phyloP scores from a whole-genome alignment of 2,329 filamentous ascomycete species.

The Didymella keratinophila region DNA sequence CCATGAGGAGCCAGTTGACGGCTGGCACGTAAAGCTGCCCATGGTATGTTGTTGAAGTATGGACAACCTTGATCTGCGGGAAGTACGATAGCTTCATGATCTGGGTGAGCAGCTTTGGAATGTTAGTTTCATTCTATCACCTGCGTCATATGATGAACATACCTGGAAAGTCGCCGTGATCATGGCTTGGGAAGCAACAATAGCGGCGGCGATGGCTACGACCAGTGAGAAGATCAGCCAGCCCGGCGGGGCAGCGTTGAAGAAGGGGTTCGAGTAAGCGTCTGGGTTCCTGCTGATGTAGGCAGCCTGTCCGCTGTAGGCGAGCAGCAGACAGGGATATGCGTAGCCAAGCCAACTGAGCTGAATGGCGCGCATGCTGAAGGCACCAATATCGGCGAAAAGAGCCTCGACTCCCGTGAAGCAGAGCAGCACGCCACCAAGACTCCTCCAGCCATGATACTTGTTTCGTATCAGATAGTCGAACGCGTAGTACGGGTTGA shows the following conservation, averaged over 20 bases:
- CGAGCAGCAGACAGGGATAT: slow-evolving; percentile 71
- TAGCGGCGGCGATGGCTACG: slow-evolving; percentile 72
- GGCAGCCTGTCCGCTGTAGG: slow-evolving; percentile 78
- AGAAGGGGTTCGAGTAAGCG: slow-evolving; percentile 77
- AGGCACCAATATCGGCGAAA: slow-evolving; percentile 82
- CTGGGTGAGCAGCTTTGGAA: slow-evolving; percentile 64
- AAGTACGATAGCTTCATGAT: slow-evolving; percentile 78
- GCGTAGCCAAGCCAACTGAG: slow-evolving; percentile 75
- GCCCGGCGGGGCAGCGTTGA: slow-evolving; percentile 72
- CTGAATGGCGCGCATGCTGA: slow-evolving; percentile 72
- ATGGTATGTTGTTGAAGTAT: slow-evolving; percentile 74
- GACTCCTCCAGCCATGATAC: slow-evolving; percentile 67
- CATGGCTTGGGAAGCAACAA: slow-evolving; percentile 80
- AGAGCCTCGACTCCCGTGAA: slow-evolving; percentile 80
- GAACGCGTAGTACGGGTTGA: slow-evolving; percentile 66
- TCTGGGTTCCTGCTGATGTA: slow-evolving; percentile 68
- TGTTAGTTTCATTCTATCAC: slow-evolving; percentile 29
- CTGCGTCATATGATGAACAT: slow-evolving; percentile 13
- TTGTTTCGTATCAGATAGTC: slow-evolving; percentile 67
- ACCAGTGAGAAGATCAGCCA: slow-evolving; percentile 74
- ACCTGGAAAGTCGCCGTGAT: slow-evolving; percentile 78
- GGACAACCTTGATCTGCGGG: slow-evolving; percentile 76
- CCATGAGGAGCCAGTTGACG: slow-evolving; percentile 79
- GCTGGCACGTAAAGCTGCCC: slow-evolving; percentile 80
- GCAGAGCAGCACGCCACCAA: slow-evolving; percentile 74